Conservation (phyloP, 2,329 filamentous ascomycete genomes). For the Arthrobotrys megalospora region DNA sequence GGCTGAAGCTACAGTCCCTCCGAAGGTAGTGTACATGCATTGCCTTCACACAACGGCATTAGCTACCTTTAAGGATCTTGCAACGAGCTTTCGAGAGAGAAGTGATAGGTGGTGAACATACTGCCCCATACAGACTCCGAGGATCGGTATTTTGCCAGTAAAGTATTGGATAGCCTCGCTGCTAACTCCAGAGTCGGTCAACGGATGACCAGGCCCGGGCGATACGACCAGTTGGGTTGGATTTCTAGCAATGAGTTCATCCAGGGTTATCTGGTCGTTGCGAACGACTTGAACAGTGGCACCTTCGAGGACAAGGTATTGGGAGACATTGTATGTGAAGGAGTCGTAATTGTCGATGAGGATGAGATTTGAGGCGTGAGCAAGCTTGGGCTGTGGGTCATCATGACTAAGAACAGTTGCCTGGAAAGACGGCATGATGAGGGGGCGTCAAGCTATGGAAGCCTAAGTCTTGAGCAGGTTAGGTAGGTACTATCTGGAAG, state of each 20-base stretch:
- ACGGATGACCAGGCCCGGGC: conserved; percentile 92
- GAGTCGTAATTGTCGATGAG: conserved; percentile 99
- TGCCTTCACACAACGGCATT: conserved; percentile 72
- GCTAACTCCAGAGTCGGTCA: conserved; percentile 91
- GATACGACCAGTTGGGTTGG: conserved; percentile 96
- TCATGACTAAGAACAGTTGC: conserved; percentile 58
- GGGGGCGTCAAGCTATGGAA: too few species aligned
- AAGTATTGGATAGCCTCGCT: conserved; percentile 92
- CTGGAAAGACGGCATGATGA: conserved; percentile 51
- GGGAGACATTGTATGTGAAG: conserved; percentile 99
- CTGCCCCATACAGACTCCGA: conserved; percentile 99
- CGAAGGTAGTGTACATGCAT: conserved; percentile 95
- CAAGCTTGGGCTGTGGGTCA: conserved; percentile 53
- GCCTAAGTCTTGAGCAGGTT: too few species aligned
- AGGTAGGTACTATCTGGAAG: too few species aligned
- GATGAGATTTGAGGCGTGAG: conserved; percentile 68
- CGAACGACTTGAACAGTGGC: conserved; percentile 90
- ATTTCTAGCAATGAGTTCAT: conserved; percentile 84
- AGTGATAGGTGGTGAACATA: conserved; percentile 69
- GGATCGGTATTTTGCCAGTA: conserved; percentile 91
- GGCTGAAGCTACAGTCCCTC: conserved; percentile 89
- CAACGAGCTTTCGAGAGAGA: neutral
- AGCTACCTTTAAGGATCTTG: conserved; percentile 22
- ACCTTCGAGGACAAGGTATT: conserved; percentile 96
- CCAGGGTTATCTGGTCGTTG: conserved; percentile 90